Percentiles rank a stretch among this genome's conserved stretches.
Conservation (phyloP, 768 basidiomycete species). For the Suillus weaverae region DNA sequence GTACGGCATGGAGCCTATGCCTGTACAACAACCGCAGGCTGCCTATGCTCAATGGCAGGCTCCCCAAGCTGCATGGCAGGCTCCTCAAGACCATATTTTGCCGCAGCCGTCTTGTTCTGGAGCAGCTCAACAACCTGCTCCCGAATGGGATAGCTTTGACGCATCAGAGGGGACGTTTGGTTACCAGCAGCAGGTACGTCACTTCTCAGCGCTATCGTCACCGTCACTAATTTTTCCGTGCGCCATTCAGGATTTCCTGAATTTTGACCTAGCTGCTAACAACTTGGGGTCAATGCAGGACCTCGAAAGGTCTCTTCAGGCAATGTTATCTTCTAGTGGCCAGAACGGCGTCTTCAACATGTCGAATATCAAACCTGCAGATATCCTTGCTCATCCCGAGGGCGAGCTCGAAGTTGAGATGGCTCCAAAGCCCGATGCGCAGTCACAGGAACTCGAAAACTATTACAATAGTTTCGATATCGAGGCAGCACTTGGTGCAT, state of each 20-base stretch:
- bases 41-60: conserved; percentile 7
- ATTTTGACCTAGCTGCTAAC: conserved; percentile 16
- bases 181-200: conserved; percentile 16
- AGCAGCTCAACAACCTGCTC: background rate
- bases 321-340: conserved; percentile 31
- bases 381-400: conserved; percentile 33
- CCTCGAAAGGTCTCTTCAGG: conserved; percentile 23
- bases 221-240: background rate
- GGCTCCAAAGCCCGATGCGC: conserved; percentile 7
- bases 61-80: conserved; percentile 5
- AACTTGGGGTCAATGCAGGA: background rate
- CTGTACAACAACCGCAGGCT: conserved; percentile 5
- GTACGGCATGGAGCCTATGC: conserved; percentile 12
- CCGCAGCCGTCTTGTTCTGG: conserved; percentile 8
- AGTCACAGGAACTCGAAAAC: conserved; percentile 12
- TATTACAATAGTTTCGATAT: conserved; percentile 28
- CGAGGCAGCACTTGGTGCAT: background rate
- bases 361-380: conserved; percentile 31
- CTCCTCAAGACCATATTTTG: background rate
- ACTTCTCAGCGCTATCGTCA: background rate
- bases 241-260: conserved; percentile 12
- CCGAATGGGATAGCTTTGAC: conserved; percentile 15
- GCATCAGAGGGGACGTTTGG: conserved; percentile 5
- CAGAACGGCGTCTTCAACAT: conserved; percentile 39
- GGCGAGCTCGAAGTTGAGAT: conserved; percentile 39